Evolutionary conservation across 1,284 basidiomycete species (phyloP), one percentile per base, ranked within the genome.

Genomic region (Ceratobasidium sp.): DNA sequence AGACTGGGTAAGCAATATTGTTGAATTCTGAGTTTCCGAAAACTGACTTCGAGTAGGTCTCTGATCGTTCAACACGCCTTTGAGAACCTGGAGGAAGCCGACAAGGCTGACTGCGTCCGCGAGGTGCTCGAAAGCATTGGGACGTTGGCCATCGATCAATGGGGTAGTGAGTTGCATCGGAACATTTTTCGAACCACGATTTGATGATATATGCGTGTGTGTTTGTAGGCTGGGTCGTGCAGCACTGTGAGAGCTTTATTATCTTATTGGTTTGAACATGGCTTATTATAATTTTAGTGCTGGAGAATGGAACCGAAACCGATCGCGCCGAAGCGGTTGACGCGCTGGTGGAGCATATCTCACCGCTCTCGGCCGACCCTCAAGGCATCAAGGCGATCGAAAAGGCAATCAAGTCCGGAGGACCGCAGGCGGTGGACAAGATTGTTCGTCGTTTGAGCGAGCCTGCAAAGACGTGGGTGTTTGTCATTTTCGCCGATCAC

Each of bases 101-200:
- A 93, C 6, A 94, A 94, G 83, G 90, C 93, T 75, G 93, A 95
- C 81, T 83, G 94, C 26, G 87, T 95, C 74, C 91, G 92, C 78
- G 90, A 93, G 78, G 93, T 93, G 6, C 83, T 89, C 1, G 83
- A 83, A 0, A 86, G 92, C 33, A 94, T 95, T 80, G 87, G 88
- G 20, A 92, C 94, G 80, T 92, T 95, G n/a, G 87, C 91, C n/a
- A 94, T 93, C 85, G 95, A 90, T 81, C 93, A 94, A 82, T 95
- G 93, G 93, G 94, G 93, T 28, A 80, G 79, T 79, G 71, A 73
- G 77, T 59, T 5, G 20, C 42, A 26, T 15, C 64, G 13, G 23
- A 33, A 52, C 17, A 17, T 17, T 23, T 10, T n/a, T 28, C 26
- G n/a, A 12, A 15, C 15, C n/a, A 3, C 17, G 23, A 61, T 26